Evolutionary conservation across 768 basidiomycete genomes (phyloP).

Genomic region (Phylloporus arenicola): DNA sequence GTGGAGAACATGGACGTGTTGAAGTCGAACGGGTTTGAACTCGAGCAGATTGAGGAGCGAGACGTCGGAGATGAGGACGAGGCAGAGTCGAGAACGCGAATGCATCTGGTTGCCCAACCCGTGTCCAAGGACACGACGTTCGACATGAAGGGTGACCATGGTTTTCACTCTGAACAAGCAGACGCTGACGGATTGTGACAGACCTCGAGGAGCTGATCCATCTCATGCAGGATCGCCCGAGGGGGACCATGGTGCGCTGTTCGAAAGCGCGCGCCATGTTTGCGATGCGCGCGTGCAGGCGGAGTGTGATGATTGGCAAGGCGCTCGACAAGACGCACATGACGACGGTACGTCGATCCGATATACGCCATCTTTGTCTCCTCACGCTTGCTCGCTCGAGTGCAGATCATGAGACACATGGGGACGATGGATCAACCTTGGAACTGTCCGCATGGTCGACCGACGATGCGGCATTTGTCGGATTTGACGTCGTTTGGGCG

Average conservation of each 20-base stretch:
- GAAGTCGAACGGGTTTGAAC: slow-evolving; percentile 84
- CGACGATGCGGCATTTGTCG: slow-evolving; percentile 73
- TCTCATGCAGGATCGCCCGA: slow-evolving; percentile 70
- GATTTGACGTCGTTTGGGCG: slow-evolving; percentile 40
- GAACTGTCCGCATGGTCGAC: slow-evolving; percentile 85
- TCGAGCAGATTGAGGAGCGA: slow-evolving; percentile 59
- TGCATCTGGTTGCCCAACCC: slow-evolving; percentile 77
- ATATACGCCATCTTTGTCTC: not conserved
- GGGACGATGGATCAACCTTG: slow-evolving; percentile 81
- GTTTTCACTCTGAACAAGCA: not conserved
- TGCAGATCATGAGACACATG: slow-evolving; percentile 73
- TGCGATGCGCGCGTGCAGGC: slow-evolving; percentile 91
- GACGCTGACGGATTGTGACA: slow-evolving; percentile 26
- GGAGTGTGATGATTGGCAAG: slow-evolving; percentile 95
- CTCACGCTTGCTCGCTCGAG: not conserved
- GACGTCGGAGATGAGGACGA: not conserved
- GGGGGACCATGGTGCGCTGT: slow-evolving; percentile 83
- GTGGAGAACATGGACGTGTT: slow-evolving; percentile 81
- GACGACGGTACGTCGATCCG: slow-evolving; percentile 48
- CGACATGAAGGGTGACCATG: slow-evolving; percentile 72
- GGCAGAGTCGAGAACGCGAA: slow-evolving; percentile 45
- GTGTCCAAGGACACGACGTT: slow-evolving; percentile 90
- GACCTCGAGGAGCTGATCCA: slow-evolving; percentile 93
- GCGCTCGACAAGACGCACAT: slow-evolving; percentile 74
- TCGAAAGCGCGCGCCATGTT: slow-evolving; percentile 95